Evolutionary conservation across 163 green algal genomes (phyloP), one percentile per base, ranked within the genome.

Genomic region (Volvox carteri): DNA sequence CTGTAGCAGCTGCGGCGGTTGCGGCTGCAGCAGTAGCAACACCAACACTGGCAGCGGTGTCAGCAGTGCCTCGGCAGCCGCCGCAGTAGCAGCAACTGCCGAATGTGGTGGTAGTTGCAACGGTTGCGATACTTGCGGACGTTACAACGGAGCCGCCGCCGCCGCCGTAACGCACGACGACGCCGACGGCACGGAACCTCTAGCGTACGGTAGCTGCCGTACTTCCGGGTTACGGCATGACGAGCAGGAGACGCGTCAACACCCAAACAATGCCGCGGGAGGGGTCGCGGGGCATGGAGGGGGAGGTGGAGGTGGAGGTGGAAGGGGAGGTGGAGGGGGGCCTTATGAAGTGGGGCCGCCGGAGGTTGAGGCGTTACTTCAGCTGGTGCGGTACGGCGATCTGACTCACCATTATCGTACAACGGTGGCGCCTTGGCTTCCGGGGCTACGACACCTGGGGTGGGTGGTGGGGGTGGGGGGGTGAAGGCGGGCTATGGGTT

Each of bases 351-450:
- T 3, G 28, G 44, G 21, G 19, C n/a, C 80, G 8, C 16, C 39
- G 0, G 65, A 72, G 46, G 62, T 79, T 21, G 81, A 54, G 65
- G 33, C 35, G 33, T 33, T 87, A 37, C 33, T 87, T 48, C 46
- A 33, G 35, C 7, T 46, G 58, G 81, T 87, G 46, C 65, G 81
- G 42, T 87, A 87, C 44, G 44, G 50, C 62, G 4, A n/a, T 5
- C 81, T 87, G 28, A 80, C 46, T 11, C 30, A 21, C 42, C 81
- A 87, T 46, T 87, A 56, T 65, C 65, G 81, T 30, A 46, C 18
- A 0, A 9, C 21, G 0, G 81, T 87, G 81, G 81, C 81, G 46
- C 81, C 81, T 8, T 41, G 1, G 7, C 81, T 87, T 62, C 81
- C 81, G 21, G 81, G 44, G 30, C 81, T 87, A 46, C 11, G 46